Percentiles rank a stretch among this genome's conserved stretches.
phyloP scores from a whole-genome alignment of 2,329 filamentous ascomycete species.

The Chaetoscypha palmicola region DNA sequence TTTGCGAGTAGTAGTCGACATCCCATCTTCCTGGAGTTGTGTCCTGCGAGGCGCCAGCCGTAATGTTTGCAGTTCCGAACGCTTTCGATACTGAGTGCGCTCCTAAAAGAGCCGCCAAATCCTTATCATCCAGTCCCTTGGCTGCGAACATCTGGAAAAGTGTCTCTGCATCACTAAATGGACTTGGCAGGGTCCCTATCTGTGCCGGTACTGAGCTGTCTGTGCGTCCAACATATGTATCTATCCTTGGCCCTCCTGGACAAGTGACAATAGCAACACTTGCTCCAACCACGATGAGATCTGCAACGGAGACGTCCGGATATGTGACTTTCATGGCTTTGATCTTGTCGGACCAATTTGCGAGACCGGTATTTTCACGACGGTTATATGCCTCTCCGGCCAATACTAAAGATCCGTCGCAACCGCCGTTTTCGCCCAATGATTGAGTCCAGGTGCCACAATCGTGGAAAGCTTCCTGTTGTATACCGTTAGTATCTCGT shows the following conservation, averaged over 20 bases:
- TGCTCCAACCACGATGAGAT: conserved; percentile 14
- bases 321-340: conserved; percentile 8
- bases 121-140: conserved; percentile 32
- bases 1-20: conserved; percentile 32
- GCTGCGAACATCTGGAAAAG: conserved; percentile 30
- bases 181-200: conserved; percentile 9
- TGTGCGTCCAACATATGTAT: conserved; percentile 15
- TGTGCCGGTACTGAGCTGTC: conserved; percentile 8
- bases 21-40: conserved; percentile 33
- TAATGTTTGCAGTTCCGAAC: conserved; percentile 23
- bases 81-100: conserved; percentile 33
- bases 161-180: conserved; percentile 1
- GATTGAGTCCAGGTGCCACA: conserved; percentile 14
- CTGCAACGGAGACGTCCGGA: conserved; percentile 9
- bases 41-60: conserved; percentile 28
- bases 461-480: conserved; percentile 16
- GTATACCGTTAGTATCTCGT: not conserved
- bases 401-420: conserved; percentile 16
- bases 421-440: conserved; percentile 14
- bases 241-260: conserved; percentile 10
- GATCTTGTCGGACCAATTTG: conserved; percentile 9
- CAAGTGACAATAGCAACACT: conserved; percentile 16
- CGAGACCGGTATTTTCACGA: conserved; percentile 14
- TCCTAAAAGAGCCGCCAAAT: conserved; percentile 34
- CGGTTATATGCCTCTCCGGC: conserved; percentile 9